These are phyloP conservation scores for Colletotrichum ledebouriae DNA, from an alignment of 2,329 filamentous ascomycete genomes.

Conservation along the genomic window DNA sequence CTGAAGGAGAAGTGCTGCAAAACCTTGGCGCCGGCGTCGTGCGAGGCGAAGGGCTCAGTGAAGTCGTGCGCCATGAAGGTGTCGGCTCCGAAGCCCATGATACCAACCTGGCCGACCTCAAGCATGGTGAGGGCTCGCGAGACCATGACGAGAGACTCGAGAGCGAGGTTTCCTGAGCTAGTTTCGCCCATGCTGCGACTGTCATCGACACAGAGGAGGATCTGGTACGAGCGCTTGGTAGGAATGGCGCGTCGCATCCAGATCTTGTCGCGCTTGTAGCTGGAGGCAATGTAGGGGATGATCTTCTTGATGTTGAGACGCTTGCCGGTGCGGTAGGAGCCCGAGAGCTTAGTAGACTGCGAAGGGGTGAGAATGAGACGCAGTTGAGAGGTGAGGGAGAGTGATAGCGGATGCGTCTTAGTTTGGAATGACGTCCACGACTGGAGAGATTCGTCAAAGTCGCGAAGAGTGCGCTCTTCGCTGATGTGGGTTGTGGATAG, in stretches of 20 bases:
- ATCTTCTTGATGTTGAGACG: conserved; percentile 99
- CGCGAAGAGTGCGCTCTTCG: conserved; percentile 57
- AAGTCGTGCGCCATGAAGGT: conserved; percentile 91
- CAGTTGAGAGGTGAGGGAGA: conserved; percentile 92
- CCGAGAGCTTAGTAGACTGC: conserved; percentile 94
- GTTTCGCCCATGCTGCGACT: conserved; percentile 92
- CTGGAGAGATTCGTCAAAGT: conserved; percentile 71
- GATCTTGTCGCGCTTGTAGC: conserved; percentile 99
- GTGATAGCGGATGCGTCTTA: conserved; percentile 86
- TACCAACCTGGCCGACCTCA: conserved; percentile 92
- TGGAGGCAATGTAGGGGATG: conserved; percentile 98
- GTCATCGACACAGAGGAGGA: conserved; percentile 97
- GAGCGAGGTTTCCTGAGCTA: conserved; percentile 82
- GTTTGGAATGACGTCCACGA: conserved; percentile 90
- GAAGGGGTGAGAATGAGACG: conserved; percentile 96
- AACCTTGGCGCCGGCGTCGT: conserved; percentile 84
- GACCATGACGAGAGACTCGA: conserved; percentile 94
- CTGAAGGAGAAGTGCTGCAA: conserved; percentile 88
- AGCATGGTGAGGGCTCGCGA: conserved; percentile 90
- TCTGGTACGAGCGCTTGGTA: conserved; percentile 95
- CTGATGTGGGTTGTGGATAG: conserved; percentile 81
- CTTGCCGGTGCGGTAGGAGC: conserved; percentile 97
- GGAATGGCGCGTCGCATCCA: conserved; percentile 97
- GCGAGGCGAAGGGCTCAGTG: conserved; percentile 80
- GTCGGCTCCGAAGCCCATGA: conserved; percentile 88